phyloP scores from a whole-genome alignment of 2,329 filamentous ascomycete species.

The Rhexocercosporidium sp. region DNA sequence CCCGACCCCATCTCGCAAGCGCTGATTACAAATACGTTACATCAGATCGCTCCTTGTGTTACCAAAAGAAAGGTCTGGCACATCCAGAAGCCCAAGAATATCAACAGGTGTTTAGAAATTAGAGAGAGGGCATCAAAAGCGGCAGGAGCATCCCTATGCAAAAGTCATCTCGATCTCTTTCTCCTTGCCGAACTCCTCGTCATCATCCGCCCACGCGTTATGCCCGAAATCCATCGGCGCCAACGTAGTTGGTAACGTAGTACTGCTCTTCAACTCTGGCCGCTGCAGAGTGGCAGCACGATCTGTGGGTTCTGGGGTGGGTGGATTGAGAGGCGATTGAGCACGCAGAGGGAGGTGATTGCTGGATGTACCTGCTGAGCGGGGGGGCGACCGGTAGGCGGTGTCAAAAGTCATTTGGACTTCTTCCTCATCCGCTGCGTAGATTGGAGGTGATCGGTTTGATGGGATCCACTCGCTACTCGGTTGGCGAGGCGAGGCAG shows the following conservation, averaged over 20 bases:
- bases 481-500: conserved; percentile 27
- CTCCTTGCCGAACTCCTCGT: conserved; percentile 73
- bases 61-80: not conserved
- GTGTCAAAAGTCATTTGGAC: conserved; percentile 77
- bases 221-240: conserved; percentile 41
- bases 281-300: conserved; percentile 32
- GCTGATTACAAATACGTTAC: conserved; percentile 1
- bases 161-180: conserved; percentile 83
- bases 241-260: conserved; percentile 56
- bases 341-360: conserved; percentile 24
- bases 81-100: not conserved
- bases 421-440: conserved; percentile 47
- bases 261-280: conserved; percentile 51
- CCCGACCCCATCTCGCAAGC: not conserved
- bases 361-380: conserved; percentile 27
- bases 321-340: conserved; percentile 13
- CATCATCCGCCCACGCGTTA: conserved; percentile 76
- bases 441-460: conserved; percentile 21
- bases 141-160: conserved; percentile 46
- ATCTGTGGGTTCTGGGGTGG: conserved; percentile 22
- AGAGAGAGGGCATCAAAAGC: too few relatives aligned
- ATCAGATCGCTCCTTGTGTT: not conserved
- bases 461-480: conserved; percentile 24
- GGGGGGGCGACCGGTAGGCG: conserved; percentile 46
- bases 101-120: not conserved